Evolutionary conservation across 2,329 filamentous ascomycete species (phyloP), one percentile per base, ranked within the genome.

Genomic region (Exophiala calicioides): DNA sequence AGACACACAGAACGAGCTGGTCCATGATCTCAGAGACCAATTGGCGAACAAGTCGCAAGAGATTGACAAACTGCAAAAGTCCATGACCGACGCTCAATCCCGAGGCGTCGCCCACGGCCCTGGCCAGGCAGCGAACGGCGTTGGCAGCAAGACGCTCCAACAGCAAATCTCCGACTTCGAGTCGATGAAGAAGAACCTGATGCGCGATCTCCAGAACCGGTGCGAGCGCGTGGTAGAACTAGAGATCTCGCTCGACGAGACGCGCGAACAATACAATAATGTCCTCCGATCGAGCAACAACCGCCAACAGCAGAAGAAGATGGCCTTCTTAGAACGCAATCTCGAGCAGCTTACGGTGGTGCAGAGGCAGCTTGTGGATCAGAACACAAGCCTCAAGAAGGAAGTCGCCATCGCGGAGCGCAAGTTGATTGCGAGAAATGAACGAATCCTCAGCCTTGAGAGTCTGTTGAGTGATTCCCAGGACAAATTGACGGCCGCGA

Each of bases 141-240:
- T 81, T 45, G 88, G 88, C 61, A 86, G 86, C 77, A 95, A 95
- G 78, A 94, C 89, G 9, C 82, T 97, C 33, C 90, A 95, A 66
- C 91, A 98, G 73, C 93, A 97, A 72, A 95, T 98, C 68, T 88
- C 91, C 48, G 93, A 98, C 66, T 98, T 98, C 61, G 93, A 98
- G 69, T 87, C 89, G 50, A 98, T 98, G 90, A 98, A 98, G 83
- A 98, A 98, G 81, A 95, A 88, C 58, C 77, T 98, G 59, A 98
- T 98, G 93, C 88, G 93, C 47, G 93, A 98, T 70, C 76, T 98
- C 57, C 93, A 98, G 71, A 97, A 98, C 75, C 86, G 93, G 52
- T 98, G 93, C 69, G 93, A 98, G 75, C 85, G 93, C 58, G 90
- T 98, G 24, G 93, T 98, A 13, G 93, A 98, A 75, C 82, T 98